Evolutionary conservation across 176 grass and related monocot species (phyloP).

Genomic region (Oryza nivara): DNA sequence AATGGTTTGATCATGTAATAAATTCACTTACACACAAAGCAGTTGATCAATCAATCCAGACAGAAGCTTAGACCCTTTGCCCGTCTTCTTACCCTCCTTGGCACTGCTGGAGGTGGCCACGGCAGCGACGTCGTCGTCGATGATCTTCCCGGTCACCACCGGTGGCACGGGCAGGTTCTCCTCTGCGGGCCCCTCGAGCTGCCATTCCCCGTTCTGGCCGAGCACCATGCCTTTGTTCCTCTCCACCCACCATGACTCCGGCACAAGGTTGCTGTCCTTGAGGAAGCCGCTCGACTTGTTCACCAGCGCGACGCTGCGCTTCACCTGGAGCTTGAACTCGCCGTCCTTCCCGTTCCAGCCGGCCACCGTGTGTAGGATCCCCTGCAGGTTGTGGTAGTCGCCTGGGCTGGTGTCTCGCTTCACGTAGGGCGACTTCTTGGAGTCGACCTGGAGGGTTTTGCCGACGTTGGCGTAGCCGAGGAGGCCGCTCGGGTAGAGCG

Average conservation of each 20-base stretch:
- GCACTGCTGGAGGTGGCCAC: not conserved
- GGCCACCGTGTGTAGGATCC: constrained; percentile 74
- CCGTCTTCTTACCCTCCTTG: constrained; percentile 2
- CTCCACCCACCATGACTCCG: constrained; percentile 94
- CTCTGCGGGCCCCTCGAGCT: constrained; percentile 43
- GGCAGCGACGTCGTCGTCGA: constrained; percentile 17
- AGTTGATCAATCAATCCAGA: constrained; percentile 21
- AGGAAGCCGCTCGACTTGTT: constrained; percentile 86
- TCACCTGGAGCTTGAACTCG: constrained; percentile 79
- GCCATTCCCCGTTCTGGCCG: constrained; percentile 59
- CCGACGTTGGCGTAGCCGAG: constrained; percentile 64
- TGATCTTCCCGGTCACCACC: constrained; percentile 20
- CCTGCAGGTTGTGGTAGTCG: constrained; percentile 97
- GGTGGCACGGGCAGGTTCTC: constrained; percentile 70
- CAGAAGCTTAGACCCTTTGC: not conserved
- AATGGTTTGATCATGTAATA: constrained; percentile 4
- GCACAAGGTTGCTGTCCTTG: constrained; percentile 74
- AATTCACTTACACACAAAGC: constrained; percentile 25
- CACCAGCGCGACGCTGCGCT: constrained; percentile 73
- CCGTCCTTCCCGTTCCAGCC: constrained; percentile 67
- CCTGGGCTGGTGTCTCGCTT: constrained; percentile 54
- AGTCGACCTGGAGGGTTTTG: constrained; percentile 53
- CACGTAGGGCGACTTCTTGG: constrained; percentile 72
- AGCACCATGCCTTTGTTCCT: constrained; percentile 83
- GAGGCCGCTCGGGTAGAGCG: constrained; percentile 66